Evolutionary conservation across 805 yeast species (phyloP).

Genomic region (Kuraishia floccosa): DNA sequence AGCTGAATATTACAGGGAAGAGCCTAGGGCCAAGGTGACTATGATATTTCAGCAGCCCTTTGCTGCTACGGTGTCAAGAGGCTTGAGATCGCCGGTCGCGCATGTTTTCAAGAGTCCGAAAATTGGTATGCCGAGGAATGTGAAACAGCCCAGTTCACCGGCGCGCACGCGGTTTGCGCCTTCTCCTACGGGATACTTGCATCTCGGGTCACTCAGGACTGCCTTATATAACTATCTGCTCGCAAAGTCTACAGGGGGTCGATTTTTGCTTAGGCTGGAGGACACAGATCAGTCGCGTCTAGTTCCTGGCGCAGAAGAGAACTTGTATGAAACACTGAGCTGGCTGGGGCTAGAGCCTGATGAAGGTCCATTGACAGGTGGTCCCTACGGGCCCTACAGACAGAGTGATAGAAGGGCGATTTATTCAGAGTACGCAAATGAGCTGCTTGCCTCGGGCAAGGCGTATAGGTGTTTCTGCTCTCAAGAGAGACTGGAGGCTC

Average conservation of each 20-base stretch:
- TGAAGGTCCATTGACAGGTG: slow-evolving; percentile 66
- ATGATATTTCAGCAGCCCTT: slow-evolving; percentile 2
- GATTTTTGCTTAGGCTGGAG: slow-evolving; percentile 73
- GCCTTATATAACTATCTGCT: slow-evolving; percentile 82
- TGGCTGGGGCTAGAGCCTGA: slow-evolving; percentile 75
- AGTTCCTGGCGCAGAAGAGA: slow-evolving; percentile 73
- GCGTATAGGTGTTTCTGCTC: slow-evolving; percentile 88
- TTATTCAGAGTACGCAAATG: slow-evolving; percentile 48
- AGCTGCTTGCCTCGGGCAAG: slow-evolving; percentile 46
- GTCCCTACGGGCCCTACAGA: slow-evolving; percentile 61
- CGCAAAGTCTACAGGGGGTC: slow-evolving; percentile 73
- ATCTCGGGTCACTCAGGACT: slow-evolving; percentile 86
- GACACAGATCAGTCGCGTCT: slow-evolving; percentile 85
- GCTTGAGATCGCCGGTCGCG: not conserved
- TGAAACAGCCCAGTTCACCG: slow-evolving; percentile 33
- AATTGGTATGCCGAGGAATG: too few species aligned
- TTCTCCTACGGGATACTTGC: slow-evolving; percentile 94
- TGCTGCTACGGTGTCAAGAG: slow-evolving; percentile 2
- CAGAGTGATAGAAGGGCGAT: slow-evolving; percentile 73
- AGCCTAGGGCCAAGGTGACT: not conserved
- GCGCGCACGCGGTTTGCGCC: slow-evolving; percentile 94
- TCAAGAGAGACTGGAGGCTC: slow-evolving; percentile 56
- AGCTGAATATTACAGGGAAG: too few species aligned
- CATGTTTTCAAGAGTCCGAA: not conserved
- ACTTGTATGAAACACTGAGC: slow-evolving; percentile 59